Base-by-base conservation (phyloP, 106 monocot species). In the Acorus gramineus region DNA sequence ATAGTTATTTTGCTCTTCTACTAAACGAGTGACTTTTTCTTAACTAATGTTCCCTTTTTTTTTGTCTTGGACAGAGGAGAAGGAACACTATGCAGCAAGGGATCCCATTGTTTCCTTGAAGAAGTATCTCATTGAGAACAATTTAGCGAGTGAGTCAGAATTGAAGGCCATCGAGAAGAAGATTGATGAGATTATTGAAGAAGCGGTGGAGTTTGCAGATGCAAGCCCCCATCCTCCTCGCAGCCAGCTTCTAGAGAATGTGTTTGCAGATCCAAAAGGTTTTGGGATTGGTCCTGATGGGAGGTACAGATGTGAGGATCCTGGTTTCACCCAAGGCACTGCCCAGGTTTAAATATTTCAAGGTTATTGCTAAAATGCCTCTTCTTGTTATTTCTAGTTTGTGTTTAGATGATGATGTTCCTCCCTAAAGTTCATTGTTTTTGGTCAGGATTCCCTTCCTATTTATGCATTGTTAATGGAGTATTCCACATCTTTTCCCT, bases 281-380 rank as follows among this genome's bases (percentile, higher is more conserved):
- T 98, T 98, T 69, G 96, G 96, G 28, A 91, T 98, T 14, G 96
- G 91, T 6, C 87, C 96, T 42, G 91, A 98, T 71, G 96, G 96
- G 0, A 87, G 83, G 77, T 98, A 98, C 70, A 56, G 96, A 4
- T 98, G 91, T 43, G 91, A 98, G 81, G 96, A 98, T 80, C 96
- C 91, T 2, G 63, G 60, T 47, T 98, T 98, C 56, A 87, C 87
- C 2, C 78, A 91, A 69, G 96, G 91, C 52, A 98, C 96, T 6
- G 91, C 96, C 3, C 85, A 98, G 73, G 91, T 98, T 2, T 94
- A 77, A 76, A 28, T 28, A 28, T 28, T 28, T 28, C 28, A 0
- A 28, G 28, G 28, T 28, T 28, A 1, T 28, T 28, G 28, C 28
- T 28, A 28, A 28, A 28, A 28, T 28, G 28, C 28, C 28, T 28